A percentile compares a stretch with the other conserved stretches of the same genome.
Evolutionary conservation across 129 eudicot species (phyloP).

Genomic region (Pseudognaphalium luteoalbum): DNA sequence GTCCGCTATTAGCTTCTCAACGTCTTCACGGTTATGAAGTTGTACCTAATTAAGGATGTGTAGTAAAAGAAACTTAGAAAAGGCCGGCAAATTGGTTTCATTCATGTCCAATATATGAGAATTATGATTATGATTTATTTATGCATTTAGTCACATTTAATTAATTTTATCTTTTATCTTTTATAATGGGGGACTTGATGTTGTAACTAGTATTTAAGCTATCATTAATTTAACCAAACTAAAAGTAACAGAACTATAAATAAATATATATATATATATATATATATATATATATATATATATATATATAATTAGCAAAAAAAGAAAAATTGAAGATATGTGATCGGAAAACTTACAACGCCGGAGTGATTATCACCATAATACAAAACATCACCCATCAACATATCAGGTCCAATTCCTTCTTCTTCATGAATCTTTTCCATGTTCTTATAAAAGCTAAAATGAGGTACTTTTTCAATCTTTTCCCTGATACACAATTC

Average conservation of each 20-base stretch:
- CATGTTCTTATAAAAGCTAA: conserved; percentile 76
- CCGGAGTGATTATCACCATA: conserved; percentile 87
- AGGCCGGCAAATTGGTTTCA: no score
- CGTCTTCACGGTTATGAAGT: conserved; percentile 73
- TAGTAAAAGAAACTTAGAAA: not conserved
- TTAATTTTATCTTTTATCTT: no score
- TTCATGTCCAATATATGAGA: no score
- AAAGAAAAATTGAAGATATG: not conserved
- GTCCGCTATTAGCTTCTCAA: conserved; percentile 62
- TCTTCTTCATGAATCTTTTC: conserved; percentile 93
- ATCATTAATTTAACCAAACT: no score
- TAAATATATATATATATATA: no score
- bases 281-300: no score
- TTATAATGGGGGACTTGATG: no score
- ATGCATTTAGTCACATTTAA: no score
- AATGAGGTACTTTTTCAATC: conserved; percentile 77
- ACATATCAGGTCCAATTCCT: conserved; percentile 83
- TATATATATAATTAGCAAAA: not conserved
- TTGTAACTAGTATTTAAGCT: not conserved
- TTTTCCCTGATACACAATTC: conserved; percentile 61
- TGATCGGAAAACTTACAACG: conserved; percentile 43
- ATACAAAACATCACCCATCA: conserved; percentile 81
- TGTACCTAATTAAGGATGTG: conserved; percentile 42
- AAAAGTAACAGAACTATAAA: no score
- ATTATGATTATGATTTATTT: no score